Evolutionary conservation across 2,329 filamentous ascomycete species (phyloP).

Genomic region (Aspergillus fumigatus): DNA sequence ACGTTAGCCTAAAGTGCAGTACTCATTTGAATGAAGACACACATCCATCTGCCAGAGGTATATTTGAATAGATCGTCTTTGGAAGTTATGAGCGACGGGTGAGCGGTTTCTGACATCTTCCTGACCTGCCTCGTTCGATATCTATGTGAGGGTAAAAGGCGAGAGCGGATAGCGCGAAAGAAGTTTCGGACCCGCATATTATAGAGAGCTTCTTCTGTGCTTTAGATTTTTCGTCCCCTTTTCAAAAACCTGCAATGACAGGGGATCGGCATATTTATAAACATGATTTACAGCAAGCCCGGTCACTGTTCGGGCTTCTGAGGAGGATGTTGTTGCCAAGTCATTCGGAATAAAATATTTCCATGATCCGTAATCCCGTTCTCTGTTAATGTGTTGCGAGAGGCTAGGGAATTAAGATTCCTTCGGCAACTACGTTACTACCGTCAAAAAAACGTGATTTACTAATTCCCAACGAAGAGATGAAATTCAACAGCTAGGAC

Average conservation of each 20-base stretch:
- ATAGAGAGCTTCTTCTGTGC: background rate
- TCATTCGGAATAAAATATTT: too few relatives aligned
- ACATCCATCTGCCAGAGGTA: conserved; percentile 21
- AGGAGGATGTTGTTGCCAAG: too few relatives aligned
- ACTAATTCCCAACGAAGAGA: too few relatives aligned
- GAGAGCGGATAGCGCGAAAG: background rate
- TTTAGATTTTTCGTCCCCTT: background rate
- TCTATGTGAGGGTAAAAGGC: background rate
- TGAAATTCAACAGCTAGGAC: too few relatives aligned
- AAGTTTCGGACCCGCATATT: background rate
- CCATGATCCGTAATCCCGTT: too few relatives aligned
- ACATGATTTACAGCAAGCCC: background rate
- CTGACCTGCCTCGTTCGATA: background rate
- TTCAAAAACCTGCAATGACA: background rate
- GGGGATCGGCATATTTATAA: background rate
- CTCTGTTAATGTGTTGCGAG: too few relatives aligned
- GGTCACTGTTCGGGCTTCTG: too few relatives aligned
- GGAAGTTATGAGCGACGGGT: background rate
- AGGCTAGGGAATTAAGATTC: too few relatives aligned
- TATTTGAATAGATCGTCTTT: conserved; percentile 14
- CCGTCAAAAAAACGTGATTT: too few relatives aligned
- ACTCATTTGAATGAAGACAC: conserved; percentile 3
- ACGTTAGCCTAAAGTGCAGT: background rate
- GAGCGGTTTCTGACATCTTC: background rate
- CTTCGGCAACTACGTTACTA: too few relatives aligned